Conservation (phyloP, 2,329 filamentous ascomycete species). For the Penicillium sumatraense region DNA sequence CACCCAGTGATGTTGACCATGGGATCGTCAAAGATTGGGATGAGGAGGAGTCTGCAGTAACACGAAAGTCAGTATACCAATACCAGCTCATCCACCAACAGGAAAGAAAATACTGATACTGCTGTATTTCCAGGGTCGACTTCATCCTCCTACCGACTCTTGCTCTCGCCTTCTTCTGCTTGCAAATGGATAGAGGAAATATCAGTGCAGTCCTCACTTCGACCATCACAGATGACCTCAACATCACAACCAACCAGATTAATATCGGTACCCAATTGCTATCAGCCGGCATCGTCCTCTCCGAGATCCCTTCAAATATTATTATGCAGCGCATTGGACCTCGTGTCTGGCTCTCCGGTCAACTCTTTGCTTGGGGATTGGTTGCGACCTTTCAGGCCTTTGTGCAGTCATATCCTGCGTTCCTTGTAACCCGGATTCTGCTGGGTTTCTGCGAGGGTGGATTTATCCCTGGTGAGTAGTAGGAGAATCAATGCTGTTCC, state of each 20-base stretch:
- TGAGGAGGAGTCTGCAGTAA: conserved; percentile 28
- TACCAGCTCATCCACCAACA: not conserved
- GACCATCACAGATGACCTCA: conserved; percentile 56
- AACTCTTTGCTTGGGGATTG: conserved; percentile 59
- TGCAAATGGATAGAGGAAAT: conserved; percentile 43
- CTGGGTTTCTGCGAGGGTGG: conserved; percentile 60
- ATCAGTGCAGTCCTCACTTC: conserved; percentile 59
- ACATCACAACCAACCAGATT: conserved; percentile 57
- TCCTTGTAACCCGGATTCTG: conserved; percentile 56
- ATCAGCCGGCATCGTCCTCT: conserved; percentile 55
- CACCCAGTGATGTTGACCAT: conserved; percentile 17
- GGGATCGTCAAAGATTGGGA: conserved; percentile 35
- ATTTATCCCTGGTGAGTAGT: conserved; percentile 59
- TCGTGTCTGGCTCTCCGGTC: conserved; percentile 58
- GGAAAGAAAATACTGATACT: not conserved
- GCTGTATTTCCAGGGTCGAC: conserved; percentile 26
- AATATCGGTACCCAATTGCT: conserved; percentile 61
- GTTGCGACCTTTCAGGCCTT: conserved; percentile 62
- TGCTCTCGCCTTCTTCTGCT: conserved; percentile 34
- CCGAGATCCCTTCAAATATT: conserved; percentile 57
- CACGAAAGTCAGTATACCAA: conserved; percentile 29
- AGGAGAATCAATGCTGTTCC: too few species aligned
- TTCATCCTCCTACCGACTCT: conserved; percentile 36
- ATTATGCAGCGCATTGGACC: conserved; percentile 59
- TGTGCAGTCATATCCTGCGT: conserved; percentile 52